Conservation (phyloP, 495 filamentous ascomycete genomes). For the Penicillium robsamsonii region DNA sequence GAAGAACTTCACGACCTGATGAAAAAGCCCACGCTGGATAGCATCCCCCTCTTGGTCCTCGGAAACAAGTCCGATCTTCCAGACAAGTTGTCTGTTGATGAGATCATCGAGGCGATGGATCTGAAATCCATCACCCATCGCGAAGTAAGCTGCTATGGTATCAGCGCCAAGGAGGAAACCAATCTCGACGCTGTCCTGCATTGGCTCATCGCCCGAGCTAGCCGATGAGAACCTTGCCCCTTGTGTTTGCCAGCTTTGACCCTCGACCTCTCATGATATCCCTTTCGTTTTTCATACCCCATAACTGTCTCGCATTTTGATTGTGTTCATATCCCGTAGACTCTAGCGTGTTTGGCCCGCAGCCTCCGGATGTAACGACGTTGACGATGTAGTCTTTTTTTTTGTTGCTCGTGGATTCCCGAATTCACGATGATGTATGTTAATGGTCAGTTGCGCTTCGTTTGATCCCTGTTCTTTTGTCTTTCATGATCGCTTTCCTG, state of each 20-base stretch:
- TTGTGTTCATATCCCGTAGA: constrained; percentile 13
- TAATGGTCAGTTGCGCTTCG: constrained; percentile 6
- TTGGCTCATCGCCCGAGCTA: constrained; percentile 90
- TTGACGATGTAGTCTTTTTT: constrained; percentile 7
- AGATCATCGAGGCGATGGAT: constrained; percentile 90
- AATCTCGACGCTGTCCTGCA: constrained; percentile 96
- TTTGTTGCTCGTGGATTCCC: constrained; percentile 1
- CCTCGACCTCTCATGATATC: constrained; percentile 1
- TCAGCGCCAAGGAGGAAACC: constrained; percentile 97
- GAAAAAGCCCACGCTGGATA: constrained; percentile 77
- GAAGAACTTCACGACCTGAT: constrained; percentile 91
- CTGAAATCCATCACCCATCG: constrained; percentile 85
- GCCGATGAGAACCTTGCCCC: constrained; percentile 30
- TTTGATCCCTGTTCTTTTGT: neutral
- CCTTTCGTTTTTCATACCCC: neutral
- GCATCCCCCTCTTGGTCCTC: constrained; percentile 92
- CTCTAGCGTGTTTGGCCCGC: constrained; percentile 13
- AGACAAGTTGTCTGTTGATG: constrained; percentile 84
- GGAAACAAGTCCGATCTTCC: constrained; percentile 96
- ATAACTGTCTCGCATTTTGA: constrained; percentile 6
- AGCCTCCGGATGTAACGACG: constrained; percentile 10
- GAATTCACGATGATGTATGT: constrained; percentile 4
- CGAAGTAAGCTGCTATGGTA: constrained; percentile 98
- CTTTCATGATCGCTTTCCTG: neutral
- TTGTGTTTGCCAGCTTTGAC: neutral